phyloP scores from a whole-genome alignment of 345 rosid genomes.

The Xanthoceras sorbifolium region DNA sequence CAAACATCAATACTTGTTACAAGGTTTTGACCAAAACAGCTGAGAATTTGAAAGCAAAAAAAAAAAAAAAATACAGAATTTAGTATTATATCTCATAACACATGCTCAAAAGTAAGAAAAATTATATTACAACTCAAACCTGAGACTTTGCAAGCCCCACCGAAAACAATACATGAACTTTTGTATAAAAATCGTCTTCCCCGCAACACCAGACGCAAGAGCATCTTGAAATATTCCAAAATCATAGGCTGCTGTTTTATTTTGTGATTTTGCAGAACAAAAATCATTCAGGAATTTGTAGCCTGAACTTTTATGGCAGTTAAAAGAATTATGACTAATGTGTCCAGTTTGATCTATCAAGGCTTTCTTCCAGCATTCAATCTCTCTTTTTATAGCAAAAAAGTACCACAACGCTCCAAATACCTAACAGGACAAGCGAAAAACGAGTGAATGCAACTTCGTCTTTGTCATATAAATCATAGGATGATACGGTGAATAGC shows the following conservation, averaged over 20 bases:
- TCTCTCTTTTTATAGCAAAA: background rate
- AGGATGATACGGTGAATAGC: too few species aligned
- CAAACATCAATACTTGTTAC: background rate
- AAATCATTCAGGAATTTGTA: background rate
- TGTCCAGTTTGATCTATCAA: background rate
- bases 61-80: background rate
- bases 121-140: background rate
- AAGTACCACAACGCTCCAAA: conserved; percentile 18
- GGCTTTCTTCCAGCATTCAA: conserved; percentile 9
- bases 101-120: background rate
- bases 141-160: conserved; percentile 7
- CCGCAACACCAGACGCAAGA: background rate
- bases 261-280: background rate
- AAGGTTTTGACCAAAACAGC: conserved; percentile 11
- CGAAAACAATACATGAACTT: background rate
- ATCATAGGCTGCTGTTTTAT: background rate
- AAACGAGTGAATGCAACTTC: background rate
- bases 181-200: background rate
- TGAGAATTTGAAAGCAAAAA: background rate
- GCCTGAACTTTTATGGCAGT: background rate
- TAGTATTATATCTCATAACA: too few species aligned
- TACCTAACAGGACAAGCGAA: background rate
- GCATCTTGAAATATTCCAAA: background rate
- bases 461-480: too few species aligned
- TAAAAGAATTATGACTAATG: background rate